These are phyloP conservation scores for Tothia fuscella DNA, from an alignment of 2,329 filamentous ascomycete species.

Conservation along the genomic window DNA sequence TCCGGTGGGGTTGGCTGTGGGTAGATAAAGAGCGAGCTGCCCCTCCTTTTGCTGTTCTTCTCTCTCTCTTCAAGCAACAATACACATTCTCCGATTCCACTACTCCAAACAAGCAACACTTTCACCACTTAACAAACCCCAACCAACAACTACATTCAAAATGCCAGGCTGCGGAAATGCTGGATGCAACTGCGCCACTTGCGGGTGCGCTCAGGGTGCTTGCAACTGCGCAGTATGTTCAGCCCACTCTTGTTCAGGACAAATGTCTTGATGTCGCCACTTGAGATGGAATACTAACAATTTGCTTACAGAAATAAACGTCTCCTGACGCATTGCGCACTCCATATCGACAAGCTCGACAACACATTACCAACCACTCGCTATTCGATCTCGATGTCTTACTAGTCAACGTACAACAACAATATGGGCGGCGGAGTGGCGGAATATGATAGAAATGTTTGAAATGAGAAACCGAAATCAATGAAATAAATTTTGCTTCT, in stretches of 20 bases:
- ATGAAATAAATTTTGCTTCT: too few species aligned
- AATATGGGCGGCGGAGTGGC: too few species aligned
- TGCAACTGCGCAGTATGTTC: slow-evolving; percentile 19
- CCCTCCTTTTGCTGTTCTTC: background rate
- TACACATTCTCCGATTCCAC: background rate
- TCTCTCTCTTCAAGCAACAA: background rate
- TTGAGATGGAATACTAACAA: background rate
- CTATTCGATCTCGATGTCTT: background rate
- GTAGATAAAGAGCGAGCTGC: slow-evolving; percentile 3
- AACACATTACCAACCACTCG: background rate
- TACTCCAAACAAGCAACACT: slow-evolving; percentile 2
- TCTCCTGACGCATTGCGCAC: background rate
- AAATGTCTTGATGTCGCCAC: background rate
- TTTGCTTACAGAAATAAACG: slow-evolving; percentile 7
- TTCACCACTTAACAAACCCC: background rate
- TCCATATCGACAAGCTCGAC: background rate
- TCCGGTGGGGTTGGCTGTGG: too few species aligned
- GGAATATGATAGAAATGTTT: background rate
- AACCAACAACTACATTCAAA: slow-evolving; percentile 12
- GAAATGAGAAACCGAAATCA: background rate
- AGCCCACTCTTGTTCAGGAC: too few species aligned
- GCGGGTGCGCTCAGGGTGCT: slow-evolving; percentile 21
- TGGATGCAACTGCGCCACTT: slow-evolving; percentile 24
- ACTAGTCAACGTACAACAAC: background rate
- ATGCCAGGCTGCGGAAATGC: slow-evolving; percentile 25